Evolutionary conservation across 495 filamentous ascomycete species (phyloP), one percentile per base, ranked within the genome.

Genomic region (Penicillium alfredii): DNA sequence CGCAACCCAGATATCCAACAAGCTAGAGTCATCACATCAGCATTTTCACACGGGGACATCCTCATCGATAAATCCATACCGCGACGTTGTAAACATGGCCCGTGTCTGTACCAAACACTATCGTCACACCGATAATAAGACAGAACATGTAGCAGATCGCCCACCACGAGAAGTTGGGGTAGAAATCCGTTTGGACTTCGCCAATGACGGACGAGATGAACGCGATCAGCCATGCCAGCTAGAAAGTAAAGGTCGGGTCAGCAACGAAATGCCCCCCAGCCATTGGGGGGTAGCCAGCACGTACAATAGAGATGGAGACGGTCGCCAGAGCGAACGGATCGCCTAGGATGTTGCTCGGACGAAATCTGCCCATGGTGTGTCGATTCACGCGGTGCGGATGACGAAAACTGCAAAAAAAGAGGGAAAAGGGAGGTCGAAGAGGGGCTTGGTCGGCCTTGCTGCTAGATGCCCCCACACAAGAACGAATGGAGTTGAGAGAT

Each of bases 271-370:
- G n/a, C n/a, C n/a, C n/a, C n/a, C n/a, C n/a, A n/a, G n/a, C n/a
- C n/a, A n/a, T n/a, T n/a, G n/a, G n/a, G 20, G 32, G 7, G 8
- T 8, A 17, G 16, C 11, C 10, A 15, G 12, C 12, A 75, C 87
- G 60, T 77, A 95, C 89, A 44, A 84, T 71, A 38, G 88, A 79
- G 62, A 99, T 95, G 17, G 88, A 94, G 25, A 92, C 76, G 10
- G 92, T 99, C 26, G 88, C 88, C 25, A 97, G 76, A 33, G 92
- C 89, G 66, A 99, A 96, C 2, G 93, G 93, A 66, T 97, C 90
- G 49, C 92, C 92, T 31, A 96, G 69, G 35, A 97, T 86, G 61
- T 95, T 88, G 51, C 85, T 87, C 57, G 88, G 63, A 45, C 76
- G 82, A 50, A 93, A 80, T 51, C 76, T 77, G 45, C 56, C 76